phyloP scores from a whole-genome alignment of 805 yeast genomes.

The Hanseniaspora singularis region DNA sequence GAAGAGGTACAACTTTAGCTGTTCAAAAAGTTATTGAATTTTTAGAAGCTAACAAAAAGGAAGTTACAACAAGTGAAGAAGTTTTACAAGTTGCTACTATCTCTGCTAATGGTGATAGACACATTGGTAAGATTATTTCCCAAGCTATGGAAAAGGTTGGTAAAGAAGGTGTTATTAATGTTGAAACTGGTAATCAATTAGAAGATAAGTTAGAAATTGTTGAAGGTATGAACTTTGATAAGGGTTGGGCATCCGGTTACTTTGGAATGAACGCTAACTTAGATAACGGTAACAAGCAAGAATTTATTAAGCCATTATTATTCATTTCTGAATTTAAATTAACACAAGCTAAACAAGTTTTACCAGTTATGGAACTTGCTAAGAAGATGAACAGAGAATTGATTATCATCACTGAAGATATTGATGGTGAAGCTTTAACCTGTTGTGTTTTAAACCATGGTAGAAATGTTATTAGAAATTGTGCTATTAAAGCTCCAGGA shows the following conservation, averaged over 20 bases:
- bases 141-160: conserved; percentile 98
- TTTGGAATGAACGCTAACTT: conserved; percentile 82
- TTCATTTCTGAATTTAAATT: conserved; percentile 87
- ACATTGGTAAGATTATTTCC: conserved; percentile 83
- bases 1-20: conserved; percentile 95
- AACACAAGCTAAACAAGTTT: conserved; percentile 75
- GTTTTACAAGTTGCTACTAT: conserved; percentile 97
- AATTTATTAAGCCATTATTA: conserved; percentile 84
- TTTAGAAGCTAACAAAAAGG: conserved; percentile 76
- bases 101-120: conserved; percentile 90
- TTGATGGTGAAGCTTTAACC: conserved; percentile 97
- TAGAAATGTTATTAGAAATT: conserved; percentile 95
- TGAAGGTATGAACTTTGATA: conserved; percentile 97
- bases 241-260: conserved; percentile 94
- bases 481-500: conserved; percentile 97
- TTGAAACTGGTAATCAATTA: conserved; percentile 91
- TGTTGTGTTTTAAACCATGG: conserved; percentile 94
- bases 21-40: conserved; percentile 84
- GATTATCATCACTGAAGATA: conserved; percentile 85
- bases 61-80: conserved; percentile 85
- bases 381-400: conserved; percentile 89
- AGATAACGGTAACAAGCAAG: conserved; percentile 61
- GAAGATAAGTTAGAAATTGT: conserved; percentile 94
- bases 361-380: conserved; percentile 87
- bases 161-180: conserved; percentile 96